Evolutionary conservation across 2,329 filamentous ascomycete species (phyloP).

Genomic region (Cladosporium sp.): DNA sequence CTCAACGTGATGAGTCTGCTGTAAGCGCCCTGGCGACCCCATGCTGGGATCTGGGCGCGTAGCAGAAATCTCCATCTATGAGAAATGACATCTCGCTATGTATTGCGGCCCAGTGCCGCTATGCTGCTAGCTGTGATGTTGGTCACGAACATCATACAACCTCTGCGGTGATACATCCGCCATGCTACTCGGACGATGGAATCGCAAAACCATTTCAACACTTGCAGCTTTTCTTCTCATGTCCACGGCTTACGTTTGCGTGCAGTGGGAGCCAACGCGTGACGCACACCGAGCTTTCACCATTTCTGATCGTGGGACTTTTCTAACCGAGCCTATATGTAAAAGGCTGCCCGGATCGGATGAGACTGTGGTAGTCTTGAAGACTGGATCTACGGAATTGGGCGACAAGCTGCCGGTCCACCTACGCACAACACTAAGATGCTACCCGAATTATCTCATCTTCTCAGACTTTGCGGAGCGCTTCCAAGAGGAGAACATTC

Average conservation of each 20-base stretch:
- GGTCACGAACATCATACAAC: background rate
- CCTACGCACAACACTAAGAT: slow-evolving; percentile 32
- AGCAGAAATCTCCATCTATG: too few species aligned
- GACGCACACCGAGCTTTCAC: background rate
- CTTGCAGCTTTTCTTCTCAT: background rate
- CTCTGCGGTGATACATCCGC: background rate
- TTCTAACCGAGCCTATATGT: background rate
- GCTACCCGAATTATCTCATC: slow-evolving; percentile 31
- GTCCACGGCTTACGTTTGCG: background rate
- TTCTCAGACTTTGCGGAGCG: slow-evolving; percentile 36
- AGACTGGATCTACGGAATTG: slow-evolving; percentile 30
- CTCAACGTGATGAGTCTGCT: too few species aligned
- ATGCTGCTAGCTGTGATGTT: background rate
- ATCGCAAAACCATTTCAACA: background rate
- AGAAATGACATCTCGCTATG: background rate
- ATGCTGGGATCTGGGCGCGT: too few species aligned
- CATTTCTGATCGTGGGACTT: background rate
- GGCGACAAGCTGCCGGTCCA: slow-evolving; percentile 27
- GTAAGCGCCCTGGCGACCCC: too few species aligned
- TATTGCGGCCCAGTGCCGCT: background rate
- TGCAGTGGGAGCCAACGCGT: too few species aligned
- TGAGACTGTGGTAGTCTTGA: slow-evolving; percentile 51
- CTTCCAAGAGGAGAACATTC: slow-evolving; percentile 30
- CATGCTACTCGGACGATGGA: background rate
- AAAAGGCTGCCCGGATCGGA: slow-evolving; percentile 31